Evolutionary conservation across 805 yeast species (phyloP), one percentile per base, ranked within the genome.

Genomic region (Wickerhamomyces subpelliculosus): DNA sequence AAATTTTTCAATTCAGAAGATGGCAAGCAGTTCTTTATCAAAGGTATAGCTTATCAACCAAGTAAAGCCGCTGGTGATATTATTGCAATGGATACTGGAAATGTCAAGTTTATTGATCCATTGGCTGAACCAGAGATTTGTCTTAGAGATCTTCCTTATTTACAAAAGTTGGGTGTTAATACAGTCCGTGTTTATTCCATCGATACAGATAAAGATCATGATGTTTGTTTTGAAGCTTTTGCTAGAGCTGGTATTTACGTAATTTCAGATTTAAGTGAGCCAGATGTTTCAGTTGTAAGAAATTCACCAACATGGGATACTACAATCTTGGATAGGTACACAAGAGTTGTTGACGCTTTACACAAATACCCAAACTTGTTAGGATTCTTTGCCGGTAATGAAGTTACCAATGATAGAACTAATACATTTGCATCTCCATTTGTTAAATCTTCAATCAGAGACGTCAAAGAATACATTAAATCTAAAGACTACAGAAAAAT

Each of bases 311-410:
- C 65, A 38, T 88, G 96, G 96, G 76, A 79, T 57, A 63, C 76
- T 34, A 75, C 70, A 22, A 70, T 87, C 39, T 84, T 75, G 64
- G 65, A 76, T 41, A 75, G 97, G 59, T 90, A 90, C 68, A 79
- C 83, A 35, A 63, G 71, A 21, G 96, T 90, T 26, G 78, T 93
- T 40, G 97, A 93, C 61, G 65, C 73, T 49, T 75, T 93, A 67
- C 75, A 78, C 42, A 68, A 73, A 51, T 90, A 89, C 65, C 64
- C 80, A 34, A 90, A 90, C 63, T 75, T 86, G 16, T 70, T 90
- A 46, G 98, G 97, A 3, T 89, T 86, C 73, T 89, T 90, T 64
- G 97, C 97, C 22, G 98, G 97, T 44, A 93, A 93, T 64, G 98
- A 90, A 72, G 97, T 93, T 38, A 78, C 90, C 43, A 90, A 89